Evolutionary conservation across 2,329 filamentous ascomycete genomes (phyloP).

Genomic region (Pseudogymnoascus destructans): DNA sequence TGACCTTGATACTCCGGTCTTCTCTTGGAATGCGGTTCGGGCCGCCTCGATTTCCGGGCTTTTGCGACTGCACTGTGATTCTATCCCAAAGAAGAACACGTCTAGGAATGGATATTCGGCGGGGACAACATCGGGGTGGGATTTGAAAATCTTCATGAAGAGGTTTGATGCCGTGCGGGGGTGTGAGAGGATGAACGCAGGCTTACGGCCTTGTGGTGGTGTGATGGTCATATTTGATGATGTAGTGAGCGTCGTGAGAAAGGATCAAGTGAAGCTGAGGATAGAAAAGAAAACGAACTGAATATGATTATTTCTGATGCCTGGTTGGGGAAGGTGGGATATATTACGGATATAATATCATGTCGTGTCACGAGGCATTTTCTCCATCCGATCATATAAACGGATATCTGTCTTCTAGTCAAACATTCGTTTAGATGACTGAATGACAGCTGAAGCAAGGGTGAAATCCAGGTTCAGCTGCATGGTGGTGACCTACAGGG

Average conservation of each 20-base stretch:
- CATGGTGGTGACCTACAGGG: not conserved
- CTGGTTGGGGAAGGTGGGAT: not conserved
- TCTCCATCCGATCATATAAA: not conserved
- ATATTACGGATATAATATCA: not conserved
- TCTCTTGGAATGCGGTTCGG: not conserved
- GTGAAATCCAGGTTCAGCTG: not conserved
- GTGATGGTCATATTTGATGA: not conserved
- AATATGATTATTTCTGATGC: not conserved
- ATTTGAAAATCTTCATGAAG: not conserved
- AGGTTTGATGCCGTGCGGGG: not conserved
- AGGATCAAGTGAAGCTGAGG: not conserved
- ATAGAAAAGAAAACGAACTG: not conserved
- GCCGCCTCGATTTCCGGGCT: not conserved
- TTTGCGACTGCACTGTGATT: not conserved
- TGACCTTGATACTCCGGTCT: not conserved
- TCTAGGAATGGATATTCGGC: not conserved
- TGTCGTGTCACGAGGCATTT: not conserved
- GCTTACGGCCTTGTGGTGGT: not conserved
- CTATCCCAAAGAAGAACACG: not conserved
- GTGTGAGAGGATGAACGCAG: not conserved
- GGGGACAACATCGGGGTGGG: not conserved
- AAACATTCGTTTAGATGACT: not conserved
- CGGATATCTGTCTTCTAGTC: not conserved
- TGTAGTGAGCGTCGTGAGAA: not conserved
- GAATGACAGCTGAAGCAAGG: not conserved